Percentiles rank a stretch among this genome's conserved stretches.
phyloP scores from a whole-genome alignment of 345 rosid species.

The Populus tremula region DNA sequence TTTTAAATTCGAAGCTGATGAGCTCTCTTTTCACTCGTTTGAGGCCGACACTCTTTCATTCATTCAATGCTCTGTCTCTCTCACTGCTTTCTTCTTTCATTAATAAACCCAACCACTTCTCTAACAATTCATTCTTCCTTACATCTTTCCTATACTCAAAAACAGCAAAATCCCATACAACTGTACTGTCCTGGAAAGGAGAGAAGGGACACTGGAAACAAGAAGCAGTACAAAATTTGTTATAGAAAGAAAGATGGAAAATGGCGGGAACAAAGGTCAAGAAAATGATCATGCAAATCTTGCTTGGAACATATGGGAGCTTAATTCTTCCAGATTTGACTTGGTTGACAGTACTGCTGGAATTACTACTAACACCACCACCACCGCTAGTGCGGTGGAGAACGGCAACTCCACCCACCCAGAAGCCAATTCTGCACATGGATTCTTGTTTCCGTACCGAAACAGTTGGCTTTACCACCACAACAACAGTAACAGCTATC shows the following conservation, averaged over 20 bases:
- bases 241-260: conserved; percentile 30
- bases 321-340: conserved; percentile 26
- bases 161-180: conserved; percentile 14
- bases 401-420: not conserved
- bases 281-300: not conserved
- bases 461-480: not conserved
- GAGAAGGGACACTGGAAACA: not conserved
- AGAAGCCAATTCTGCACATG: conserved; percentile 10
- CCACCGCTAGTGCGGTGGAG: not conserved
- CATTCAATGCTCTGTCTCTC: not conserved
- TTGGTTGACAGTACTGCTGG: not conserved
- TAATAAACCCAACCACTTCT: not conserved
- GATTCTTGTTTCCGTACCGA: conserved; percentile 21
- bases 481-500: conserved; percentile 10
- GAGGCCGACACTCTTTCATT: not conserved
- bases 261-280: conserved; percentile 23
- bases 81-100: conserved; percentile 9
- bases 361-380: not conserved
- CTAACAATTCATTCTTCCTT: not conserved
- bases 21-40: not conserved
- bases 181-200: conserved; percentile 3
- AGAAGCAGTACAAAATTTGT: not conserved
- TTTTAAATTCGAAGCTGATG: not conserved
- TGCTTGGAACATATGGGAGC: conserved; percentile 29
- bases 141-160: not conserved